Base-by-base conservation (phyloP, 208 protist species). In the Histomonas meleagridis region DNA sequence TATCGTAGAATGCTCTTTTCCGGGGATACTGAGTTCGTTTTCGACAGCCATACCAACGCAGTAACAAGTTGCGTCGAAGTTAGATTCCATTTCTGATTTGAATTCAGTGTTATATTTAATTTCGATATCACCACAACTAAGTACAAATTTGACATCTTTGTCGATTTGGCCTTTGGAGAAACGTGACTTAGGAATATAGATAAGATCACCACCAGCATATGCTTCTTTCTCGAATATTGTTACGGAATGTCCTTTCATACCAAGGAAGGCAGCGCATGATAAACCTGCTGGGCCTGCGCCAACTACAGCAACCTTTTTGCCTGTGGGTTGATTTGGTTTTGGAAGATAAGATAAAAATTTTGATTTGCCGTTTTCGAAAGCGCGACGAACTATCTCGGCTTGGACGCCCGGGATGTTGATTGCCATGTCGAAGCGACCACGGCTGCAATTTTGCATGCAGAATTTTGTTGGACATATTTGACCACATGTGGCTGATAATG, bases 21-120 rank as follows among this genome's bases (percentile, higher is more conserved):
- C 76, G 32, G 76, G 46, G 38, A 43, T 32, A 16, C 0, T 16
- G 7, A 86, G 14, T 55, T n/a, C 55, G 10, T 12, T 86, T n/a
- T 51, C 23, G 38, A 51, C 55, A 55, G 51, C 46, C 5, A 18
- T 26, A 38, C 76, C 46, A 38, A 86, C 38, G 26, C 40, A 43
- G 9, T 43, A 86, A 38, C 43, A 51, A 38, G 55, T n/a, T 55
- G 76, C 76, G 16, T 86, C 76, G 38, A 55, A 86, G 16, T 86
- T 14, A 2, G 51, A 55, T 55, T 86, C 76, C 46, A 55, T 55
- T 2, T 12, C 14, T 43, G 32, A 55, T 26, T 32, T 14, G 46
- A 86, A 86, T 21, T 12, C 14, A 40, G 76, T 53, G n/a, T 86
- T 55, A n/a, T 38, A 86, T 86, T 49, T 86, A 38, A 86, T n/a